Evolutionary conservation across 2,329 filamentous ascomycete species (phyloP), one percentile per base, ranked within the genome.

Genomic region (Diatrype stigma): DNA sequence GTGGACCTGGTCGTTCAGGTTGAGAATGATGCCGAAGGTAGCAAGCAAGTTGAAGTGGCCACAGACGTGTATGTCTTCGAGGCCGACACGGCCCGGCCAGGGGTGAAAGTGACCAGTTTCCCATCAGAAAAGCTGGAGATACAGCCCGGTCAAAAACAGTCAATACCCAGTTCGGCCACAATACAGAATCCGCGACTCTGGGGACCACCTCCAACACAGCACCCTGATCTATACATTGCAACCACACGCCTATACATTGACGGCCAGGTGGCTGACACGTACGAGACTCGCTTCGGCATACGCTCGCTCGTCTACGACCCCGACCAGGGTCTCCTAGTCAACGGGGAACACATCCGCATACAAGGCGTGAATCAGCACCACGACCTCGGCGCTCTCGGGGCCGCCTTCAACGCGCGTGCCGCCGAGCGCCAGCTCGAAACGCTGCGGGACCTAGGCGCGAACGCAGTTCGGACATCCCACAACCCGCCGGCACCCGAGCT

Each of bases 401-500:
- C 74, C 0, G 78, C 78, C 14, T 80, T 78, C 66, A 77, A 80
- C 59, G 37, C 65, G 30, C 69, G 74, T 2, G 78, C 77, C 0
- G 70, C 72, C 0, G 64, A 76, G 58, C 69, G 78, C 2, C 74
- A 81, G 59, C 66, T 80, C 3, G 63, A 77, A 53, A 70, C 75
- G n/a, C 64, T 81, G 1, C 69, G 67, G 17, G 75, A 78, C 8
- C 69, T 80, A 66, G 78, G 78, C 10, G 60, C 58, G 54, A 81
- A 80, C 52, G 72, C 74, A 0, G 64, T 81, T 3, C 70, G 78
- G 3, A 79, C 73, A 22, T 72, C 77, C 0, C 78, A 81, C 60
- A 81, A 81, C 60, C 77, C 77, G 0, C 78, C 78, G 0, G 76
- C 77, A 0, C 68, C 75, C 0, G 77, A 79, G 53, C 61, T 79